Evolutionary conservation across 345 rosid species (phyloP), one percentile per base, ranked within the genome.

Genomic region (Salix dunnii): DNA sequence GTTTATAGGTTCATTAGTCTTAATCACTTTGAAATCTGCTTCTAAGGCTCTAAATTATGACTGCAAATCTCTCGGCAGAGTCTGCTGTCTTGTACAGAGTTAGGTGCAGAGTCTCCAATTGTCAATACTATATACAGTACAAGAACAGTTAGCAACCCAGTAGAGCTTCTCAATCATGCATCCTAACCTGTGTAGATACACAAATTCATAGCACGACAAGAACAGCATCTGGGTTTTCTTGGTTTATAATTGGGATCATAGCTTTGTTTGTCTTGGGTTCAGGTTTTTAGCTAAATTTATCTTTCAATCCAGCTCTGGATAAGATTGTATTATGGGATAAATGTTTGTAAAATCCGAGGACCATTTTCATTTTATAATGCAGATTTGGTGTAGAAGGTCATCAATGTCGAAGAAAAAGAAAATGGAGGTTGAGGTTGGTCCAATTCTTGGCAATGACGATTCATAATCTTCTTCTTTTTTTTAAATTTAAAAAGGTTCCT

Each of bases 21-120:
- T 48, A 36, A 58, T 73, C 81, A 68, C 70, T 3, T 18, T 40
- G 49, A 73, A 68, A 73, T 73, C 21, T 73, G 51, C 43, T 36
- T 65, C 27, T 53, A 71, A 25, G 43, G 67, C 67, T 33, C 36
- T 46, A 30, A 49, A 70, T 77, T 3, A 17, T 16, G 35, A 16
- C 28, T 60, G 4, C 13, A 27, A 11, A 31, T 30, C 18, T 23
- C 8, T 5, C 53, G 40, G 13, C 7, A 4, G 23, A 13, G 1
- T 67, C 40, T 67, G 18, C 8, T n/a, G 3, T 35, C 27, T 36
- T 1, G 20, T 36, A 33, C 36, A n/a, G 58, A 69, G 40, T 36
- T 67, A 35, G 36, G 55, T 31, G 25, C 35, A 10, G 40, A 42
- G 42, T 46, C 71, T 43, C 43, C 40, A 2, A 11, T 33, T 74